phyloP scores from a whole-genome alignment of 1,284 basidiomycete genomes.

The Apiotrichum brassicae region DNA sequence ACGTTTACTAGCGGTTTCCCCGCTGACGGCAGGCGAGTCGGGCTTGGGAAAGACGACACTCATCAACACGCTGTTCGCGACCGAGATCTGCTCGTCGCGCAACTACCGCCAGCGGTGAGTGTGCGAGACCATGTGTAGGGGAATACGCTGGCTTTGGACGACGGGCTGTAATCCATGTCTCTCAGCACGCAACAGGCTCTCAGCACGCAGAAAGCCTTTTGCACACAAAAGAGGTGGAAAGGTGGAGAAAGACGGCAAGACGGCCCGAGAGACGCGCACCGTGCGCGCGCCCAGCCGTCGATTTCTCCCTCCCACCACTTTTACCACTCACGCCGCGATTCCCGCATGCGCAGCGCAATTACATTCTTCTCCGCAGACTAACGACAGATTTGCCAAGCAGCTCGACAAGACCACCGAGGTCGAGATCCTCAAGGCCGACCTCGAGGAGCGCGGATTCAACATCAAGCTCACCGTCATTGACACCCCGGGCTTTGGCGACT shows the following conservation, averaged over 20 bases:
- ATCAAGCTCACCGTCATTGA: constrained; percentile 99
- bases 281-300: neutral
- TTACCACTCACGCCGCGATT: no score
- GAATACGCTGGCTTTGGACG: no score
- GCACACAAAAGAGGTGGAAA: no score
- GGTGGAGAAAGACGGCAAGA: neutral
- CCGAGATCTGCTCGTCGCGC: constrained; percentile 86
- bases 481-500: constrained; percentile 98
- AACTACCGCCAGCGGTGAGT: constrained; percentile 68
- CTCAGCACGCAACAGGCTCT: no score
- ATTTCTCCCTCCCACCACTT: neutral
- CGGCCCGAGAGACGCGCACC: neutral
- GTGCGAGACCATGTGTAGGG: no score
- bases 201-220: no score
- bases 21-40: constrained; percentile 65
- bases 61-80: constrained; percentile 99
- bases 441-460: constrained; percentile 98
- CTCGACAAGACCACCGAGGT: constrained; percentile 98
- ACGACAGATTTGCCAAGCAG: constrained; percentile 76
- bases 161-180: no score
- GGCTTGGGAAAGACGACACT: constrained; percentile 91
- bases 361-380: no score
- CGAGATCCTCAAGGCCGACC: constrained; percentile 91
- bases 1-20: constrained; percentile 43
- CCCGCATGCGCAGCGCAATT: no score